Evolutionary conservation across 306 rosid genomes (phyloP).

Genomic region (Alnus glutinosa): DNA sequence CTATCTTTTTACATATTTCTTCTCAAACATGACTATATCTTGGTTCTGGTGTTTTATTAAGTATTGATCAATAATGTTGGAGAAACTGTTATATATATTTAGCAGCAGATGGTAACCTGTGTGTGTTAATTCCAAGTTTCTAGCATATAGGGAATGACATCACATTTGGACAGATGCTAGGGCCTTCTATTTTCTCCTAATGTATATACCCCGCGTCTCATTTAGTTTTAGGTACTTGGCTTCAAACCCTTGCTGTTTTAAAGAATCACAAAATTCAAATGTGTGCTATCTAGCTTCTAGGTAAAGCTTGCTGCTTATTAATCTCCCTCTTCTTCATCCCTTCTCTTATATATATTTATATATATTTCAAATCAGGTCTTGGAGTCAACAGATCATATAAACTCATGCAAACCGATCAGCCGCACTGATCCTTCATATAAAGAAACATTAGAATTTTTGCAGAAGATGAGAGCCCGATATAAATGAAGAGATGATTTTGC

Average conservation of each 20-base stretch:
- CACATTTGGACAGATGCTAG: background rate
- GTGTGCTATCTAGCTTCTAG: slow-evolving; percentile 1
- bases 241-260: background rate
- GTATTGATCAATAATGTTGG: background rate
- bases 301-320: background rate
- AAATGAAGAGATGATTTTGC: slow-evolving; percentile 21
- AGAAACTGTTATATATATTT: background rate
- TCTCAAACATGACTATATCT: background rate
- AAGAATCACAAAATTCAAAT: background rate
- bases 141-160: background rate
- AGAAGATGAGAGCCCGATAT: slow-evolving; percentile 56
- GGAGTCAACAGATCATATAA: slow-evolving; percentile 93
- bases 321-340: background rate
- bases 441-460: slow-evolving; percentile 71
- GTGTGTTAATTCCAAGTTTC: background rate
- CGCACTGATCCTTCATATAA: slow-evolving; percentile 82
- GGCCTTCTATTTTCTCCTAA: too few species aligned
- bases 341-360: slow-evolving; percentile 14
- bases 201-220: background rate
- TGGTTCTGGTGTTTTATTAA: background rate
- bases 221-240: background rate
- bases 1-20: background rate
- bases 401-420: slow-evolving; percentile 87
- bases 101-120: background rate
- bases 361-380: slow-evolving; percentile 64